Base-by-base conservation (phyloP, 371 early-diverging fungal species). In the Mortierella sp. region DNA sequence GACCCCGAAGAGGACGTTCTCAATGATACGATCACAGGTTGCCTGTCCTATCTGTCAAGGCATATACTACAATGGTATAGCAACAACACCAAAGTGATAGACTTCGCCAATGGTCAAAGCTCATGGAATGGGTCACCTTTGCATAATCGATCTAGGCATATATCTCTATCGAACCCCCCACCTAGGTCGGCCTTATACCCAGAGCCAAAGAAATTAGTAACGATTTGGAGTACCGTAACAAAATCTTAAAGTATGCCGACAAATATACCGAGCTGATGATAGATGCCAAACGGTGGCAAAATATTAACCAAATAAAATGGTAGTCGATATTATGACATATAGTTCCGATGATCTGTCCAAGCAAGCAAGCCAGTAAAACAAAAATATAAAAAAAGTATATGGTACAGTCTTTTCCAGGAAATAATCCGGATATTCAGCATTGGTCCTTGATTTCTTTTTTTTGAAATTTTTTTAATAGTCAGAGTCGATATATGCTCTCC, bases 261-360 rank as follows among this genome's bases (percentile, higher is more conserved):
- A 74, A 84, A n/a, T 87, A 85, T 63, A 75, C 81, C 1, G 76
- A 77, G 1, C 61, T 87, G 15, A 74, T 86, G 8, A 79, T 83
- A 1, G 85, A 86, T 43, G 84, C 75, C 7, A 60, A 67, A 59
- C 60, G 59, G 40, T 58, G 76, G 72, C 33, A 68, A 72, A 45
- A 28, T 2, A 28, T 28, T 28, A 28, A 28, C 28, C 28, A 28
- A 2, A 28, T 28, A 28, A 28, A 28, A 28, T 28, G 28, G 28
- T 2, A 28, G 28, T 28, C 28, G 28, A 28, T 28, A 28, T 28
- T 28, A 28, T 28, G 28, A 28, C 28, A 28, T 28, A 28, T 1
- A 28, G 28, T 2, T 2, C 28, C 28, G 2, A 28, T 28, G 28
- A 28, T 28, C 28, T 28, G 28, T 28, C 28, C 28, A 28, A 28